A percentile compares a stretch with the other conserved stretches of the same genome.
Conservation (phyloP, 1,139 yeast genomes). For the Kazachstania sp. region DNA sequence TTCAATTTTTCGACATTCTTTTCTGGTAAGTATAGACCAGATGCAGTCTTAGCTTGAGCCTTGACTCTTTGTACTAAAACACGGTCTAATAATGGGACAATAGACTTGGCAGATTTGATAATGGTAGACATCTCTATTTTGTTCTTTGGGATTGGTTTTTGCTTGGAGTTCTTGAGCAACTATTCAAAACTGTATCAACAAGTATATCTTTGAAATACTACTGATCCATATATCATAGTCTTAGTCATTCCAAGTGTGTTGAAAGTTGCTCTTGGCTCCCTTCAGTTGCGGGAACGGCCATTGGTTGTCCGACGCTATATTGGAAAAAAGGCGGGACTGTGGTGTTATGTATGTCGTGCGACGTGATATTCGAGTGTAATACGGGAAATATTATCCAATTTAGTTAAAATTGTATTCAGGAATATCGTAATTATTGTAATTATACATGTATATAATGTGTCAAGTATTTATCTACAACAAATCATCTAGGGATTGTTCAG, state of each 20-base stretch:
- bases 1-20: conserved; percentile 90
- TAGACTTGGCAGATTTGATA: conserved; percentile 77
- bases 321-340: neutral
- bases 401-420: no score
- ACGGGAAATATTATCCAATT: no score
- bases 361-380: no score
- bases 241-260: neutral
- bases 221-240: neutral
- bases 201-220: neutral
- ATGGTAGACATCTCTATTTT: conserved; percentile 40
- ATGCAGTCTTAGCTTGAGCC: conserved; percentile 86
- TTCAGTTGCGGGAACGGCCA: no score
- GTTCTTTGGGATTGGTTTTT: no score
- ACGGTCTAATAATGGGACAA: conserved; percentile 90
- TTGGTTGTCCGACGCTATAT: no score
- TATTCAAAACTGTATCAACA: no score
- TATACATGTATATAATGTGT: neutral
- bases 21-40: conserved; percentile 94
- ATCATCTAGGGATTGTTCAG: conserved; percentile 64
- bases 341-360: no score
- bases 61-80: conserved; percentile 89
- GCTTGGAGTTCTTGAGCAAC: no score
- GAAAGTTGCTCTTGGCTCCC: neutral
- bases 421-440: neutral
- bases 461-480: conserved; percentile 16